A percentile compares a stretch with the other conserved stretches of the same genome.
Evolutionary conservation across 495 filamentous ascomycete genomes (phyloP).

Genomic region (Xylona heveae): DNA sequence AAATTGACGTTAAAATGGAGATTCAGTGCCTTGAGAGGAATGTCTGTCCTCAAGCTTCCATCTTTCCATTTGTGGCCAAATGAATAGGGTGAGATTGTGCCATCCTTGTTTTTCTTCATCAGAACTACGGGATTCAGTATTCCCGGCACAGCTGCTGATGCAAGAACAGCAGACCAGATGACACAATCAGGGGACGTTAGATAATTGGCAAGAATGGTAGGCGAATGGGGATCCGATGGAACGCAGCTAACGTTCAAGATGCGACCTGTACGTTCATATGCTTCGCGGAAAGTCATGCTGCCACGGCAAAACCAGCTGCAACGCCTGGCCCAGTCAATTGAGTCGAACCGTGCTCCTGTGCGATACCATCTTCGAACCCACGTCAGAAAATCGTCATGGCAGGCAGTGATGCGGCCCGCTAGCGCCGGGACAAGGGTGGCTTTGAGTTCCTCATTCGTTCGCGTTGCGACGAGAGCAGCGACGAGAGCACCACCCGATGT

Average conservation of each 20-base stretch:
- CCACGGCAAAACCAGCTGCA: slow-evolving; percentile 79
- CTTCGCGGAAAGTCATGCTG: slow-evolving; percentile 82
- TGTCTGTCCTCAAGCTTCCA: slow-evolving; percentile 80
- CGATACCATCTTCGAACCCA: slow-evolving; percentile 76
- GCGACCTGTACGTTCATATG: slow-evolving; percentile 81
- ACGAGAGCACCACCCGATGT: slow-evolving; percentile 89
- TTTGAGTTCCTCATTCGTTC: slow-evolving; percentile 80
- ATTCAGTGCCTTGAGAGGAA: slow-evolving; percentile 82
- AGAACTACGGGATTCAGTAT: slow-evolving; percentile 91
- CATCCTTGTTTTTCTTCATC: slow-evolving; percentile 76
- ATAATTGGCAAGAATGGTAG: slow-evolving; percentile 82
- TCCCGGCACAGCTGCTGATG: slow-evolving; percentile 87
- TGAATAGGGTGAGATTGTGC: slow-evolving; percentile 60
- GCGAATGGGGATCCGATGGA: slow-evolving; percentile 88
- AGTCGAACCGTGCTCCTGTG: slow-evolving; percentile 87
- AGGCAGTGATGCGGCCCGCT: slow-evolving; percentile 65
- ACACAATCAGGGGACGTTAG: slow-evolving; percentile 89
- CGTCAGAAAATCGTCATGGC: slow-evolving; percentile 48
- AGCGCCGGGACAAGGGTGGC: slow-evolving; percentile 68
- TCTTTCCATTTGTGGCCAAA: slow-evolving; percentile 99
- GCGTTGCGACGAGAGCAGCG: slow-evolving; percentile 67
- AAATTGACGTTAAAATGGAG: slow-evolving; percentile 97
- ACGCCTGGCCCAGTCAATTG: slow-evolving; percentile 70
- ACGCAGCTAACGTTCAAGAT: slow-evolving; percentile 93
- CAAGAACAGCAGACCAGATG: slow-evolving; percentile 91